A percentile compares a stretch with the other conserved stretches of the same genome.
Conservation (phyloP, 192 early-diverging fungal genomes). For the Mortierella antarctica region DNA sequence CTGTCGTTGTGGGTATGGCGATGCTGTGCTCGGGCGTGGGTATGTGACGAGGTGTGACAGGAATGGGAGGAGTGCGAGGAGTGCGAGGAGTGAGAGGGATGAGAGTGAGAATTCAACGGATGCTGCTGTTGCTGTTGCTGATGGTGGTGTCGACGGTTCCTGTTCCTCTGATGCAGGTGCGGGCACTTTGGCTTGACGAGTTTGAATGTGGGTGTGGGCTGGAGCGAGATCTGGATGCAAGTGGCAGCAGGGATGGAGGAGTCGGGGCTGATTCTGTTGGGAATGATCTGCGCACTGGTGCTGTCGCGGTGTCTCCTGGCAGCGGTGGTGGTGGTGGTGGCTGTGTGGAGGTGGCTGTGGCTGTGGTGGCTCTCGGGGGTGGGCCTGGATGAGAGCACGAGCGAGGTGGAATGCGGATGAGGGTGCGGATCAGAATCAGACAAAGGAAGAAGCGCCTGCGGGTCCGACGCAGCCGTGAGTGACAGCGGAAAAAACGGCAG, state of each 20-base stretch:
- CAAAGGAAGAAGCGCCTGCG: background rate
- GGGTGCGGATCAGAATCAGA: background rate
- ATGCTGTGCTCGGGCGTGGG: slow-evolving; percentile 10
- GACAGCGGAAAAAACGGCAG: slow-evolving; percentile 41
- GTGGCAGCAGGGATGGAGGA: slow-evolving; percentile 50
- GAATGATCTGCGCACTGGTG: background rate
- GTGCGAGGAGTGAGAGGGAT: slow-evolving; percentile 1
- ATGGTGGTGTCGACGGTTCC: slow-evolving; percentile 28
- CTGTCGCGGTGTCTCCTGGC: background rate
- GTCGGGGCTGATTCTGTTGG: slow-evolving; percentile 41
- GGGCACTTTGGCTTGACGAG: slow-evolving; percentile 50
- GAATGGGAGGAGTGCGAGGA: slow-evolving; percentile 6
- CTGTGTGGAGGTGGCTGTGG: background rate
- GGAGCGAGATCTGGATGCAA: slow-evolving; percentile 52
- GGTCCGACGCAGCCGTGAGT: slow-evolving; percentile 8
- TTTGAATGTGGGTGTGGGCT: slow-evolving; percentile 34
- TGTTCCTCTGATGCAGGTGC: slow-evolving; percentile 23
- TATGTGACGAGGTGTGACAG: slow-evolving; percentile 6
- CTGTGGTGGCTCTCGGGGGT: background rate
- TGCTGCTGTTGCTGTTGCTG: slow-evolving; percentile 35
- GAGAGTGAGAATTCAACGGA: slow-evolving; percentile 1
- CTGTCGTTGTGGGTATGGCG: background rate
- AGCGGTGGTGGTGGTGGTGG: background rate
- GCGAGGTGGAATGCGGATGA: background rate
- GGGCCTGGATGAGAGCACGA: background rate